These are phyloP conservation scores for Rubroboletus satanas DNA, from an alignment of 768 basidiomycete species.

Conservation along the genomic window DNA sequence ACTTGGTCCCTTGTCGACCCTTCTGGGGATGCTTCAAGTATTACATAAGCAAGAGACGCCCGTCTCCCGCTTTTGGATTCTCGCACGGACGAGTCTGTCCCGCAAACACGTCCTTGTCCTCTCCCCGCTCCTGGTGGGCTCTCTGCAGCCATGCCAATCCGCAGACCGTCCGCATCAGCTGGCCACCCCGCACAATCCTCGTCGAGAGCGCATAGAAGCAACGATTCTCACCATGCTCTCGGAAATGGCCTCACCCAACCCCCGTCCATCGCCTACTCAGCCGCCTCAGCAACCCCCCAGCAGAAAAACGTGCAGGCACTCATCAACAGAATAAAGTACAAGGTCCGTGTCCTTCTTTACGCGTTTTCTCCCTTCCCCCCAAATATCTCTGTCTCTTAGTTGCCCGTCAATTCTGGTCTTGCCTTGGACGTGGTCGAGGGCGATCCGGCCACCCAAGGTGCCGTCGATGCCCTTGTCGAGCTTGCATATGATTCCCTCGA, in stretches of 20 bases:
- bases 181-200: constrained; percentile 36
- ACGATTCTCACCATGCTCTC: constrained; percentile 53
- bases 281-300: constrained; percentile 53
- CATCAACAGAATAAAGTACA: constrained; percentile 76
- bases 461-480: constrained; percentile 76
- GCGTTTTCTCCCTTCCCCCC: neutral
- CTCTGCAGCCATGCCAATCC: constrained; percentile 41
- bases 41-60: constrained; percentile 22
- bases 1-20: neutral
- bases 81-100: constrained; percentile 20
- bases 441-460: constrained; percentile 70
- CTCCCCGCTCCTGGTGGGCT: constrained; percentile 22
- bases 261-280: constrained; percentile 36
- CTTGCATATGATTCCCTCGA: constrained; percentile 74
- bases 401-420: constrained; percentile 81
- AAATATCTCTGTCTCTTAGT: constrained; percentile 38
- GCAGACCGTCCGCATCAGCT: constrained; percentile 60
- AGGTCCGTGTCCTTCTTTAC: constrained; percentile 43
- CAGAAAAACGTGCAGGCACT: constrained; percentile 79
- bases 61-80: constrained; percentile 9
- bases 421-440: constrained; percentile 69
- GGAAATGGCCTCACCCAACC: constrained; percentile 32
- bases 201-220: constrained; percentile 56
- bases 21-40: neutral
- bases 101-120: constrained; percentile 7